Base-by-base conservation (phyloP, 805 yeast genomes). In the Saturnispora kantuleensis region DNA sequence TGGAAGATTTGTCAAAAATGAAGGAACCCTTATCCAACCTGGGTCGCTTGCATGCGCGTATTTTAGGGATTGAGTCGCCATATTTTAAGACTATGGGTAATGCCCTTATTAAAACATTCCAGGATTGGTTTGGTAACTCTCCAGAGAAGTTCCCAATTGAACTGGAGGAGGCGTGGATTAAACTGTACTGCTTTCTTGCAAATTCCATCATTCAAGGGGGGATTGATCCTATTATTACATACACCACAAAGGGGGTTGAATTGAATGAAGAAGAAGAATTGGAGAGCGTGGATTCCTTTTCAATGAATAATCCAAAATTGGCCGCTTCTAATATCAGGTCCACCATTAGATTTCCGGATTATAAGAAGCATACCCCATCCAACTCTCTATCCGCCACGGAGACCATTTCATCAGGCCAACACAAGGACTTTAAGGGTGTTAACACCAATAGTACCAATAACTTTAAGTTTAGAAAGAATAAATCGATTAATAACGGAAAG, bases 11-110 rank as follows among this genome's bases (percentile, higher is more conserved):
- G 42, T 56, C 70, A 3, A 60, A 63, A 6, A 63, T 84, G 52
- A 80, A 81, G 53, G 81, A 71, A 21, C 79, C 79, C 45, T 63
- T 86, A 41, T 66, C 65, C 37, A 73, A 74, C 39, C 62, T 85
- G 51, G 94, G 89, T 2, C 83, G 82, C 56, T 67, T 85, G 42
- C 95, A 86, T 59, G 67, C 86, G 2, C 65, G 95, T 51, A 79
- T 85, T 41, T 65, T 85, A 49, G 86, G 85, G 12, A 81, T 84
- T 34, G 87, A 81, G 48, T 72, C 84, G 0, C 69, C 71, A 2
- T 79, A 77, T 56, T 83, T 79, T 52, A 80, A 80, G 57, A 59
- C 79, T 32, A 78, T 83, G 87, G 90, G 90, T 1, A 74, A 74
- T 44, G 87, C 88, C 0, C 66, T 83, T 37, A 67, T 82, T 46